Base-by-base conservation (phyloP, 139 green algal species). In the Chlorella vulgaris region DNA sequence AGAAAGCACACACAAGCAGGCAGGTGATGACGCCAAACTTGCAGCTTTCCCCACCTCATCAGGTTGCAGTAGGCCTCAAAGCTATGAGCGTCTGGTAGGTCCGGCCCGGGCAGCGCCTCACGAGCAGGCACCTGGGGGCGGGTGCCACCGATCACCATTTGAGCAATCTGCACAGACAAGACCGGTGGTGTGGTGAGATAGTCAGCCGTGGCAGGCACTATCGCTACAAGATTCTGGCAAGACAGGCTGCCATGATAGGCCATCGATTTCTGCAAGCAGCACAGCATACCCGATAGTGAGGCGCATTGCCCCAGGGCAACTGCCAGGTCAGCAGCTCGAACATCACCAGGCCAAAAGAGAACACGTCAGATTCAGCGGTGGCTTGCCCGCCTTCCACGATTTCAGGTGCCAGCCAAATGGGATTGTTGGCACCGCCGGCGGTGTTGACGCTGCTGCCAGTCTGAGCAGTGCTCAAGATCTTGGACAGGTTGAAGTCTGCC, bases 401-500 rank as follows among this genome's bases (percentile, higher is more conserved):
- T 8, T 69, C 62, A 28, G 62, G 62, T 35, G 62, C 62, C 28
- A 33, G 39, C 67, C 67, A 74, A 39, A 43, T 31, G 6, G 67
- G 67, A 39, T 74, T 74, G 39, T 19, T 22, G 36, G 39, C 39
- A 22, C 67, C 39, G 36, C 65, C 65, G 36, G 39, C 19, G 7
- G 67, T 38, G 38, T 6, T 74, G 3, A 22, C 36, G 38, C 24
- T 29, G 7, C 36, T 26, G 33, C 24, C 38, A 39, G 21, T 35
- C 24, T n/a, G n/a, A n/a, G n/a, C n/a, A n/a, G n/a, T n/a, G n/a
- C n/a, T n/a, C 67, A 74, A 24, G 21, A 74, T 43, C 67, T 74
- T 74, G 67, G 67, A 74, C 33, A 74, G 67, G 67, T 74, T 74
- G 39, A 74, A 74, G 39, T 74, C 67, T 55, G 67, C 24, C 35